A percentile compares a stretch with the other conserved stretches of the same genome.
These are phyloP conservation scores for Millerozyma miso DNA, from an alignment of 805 yeast species.

Conservation along the genomic window DNA sequence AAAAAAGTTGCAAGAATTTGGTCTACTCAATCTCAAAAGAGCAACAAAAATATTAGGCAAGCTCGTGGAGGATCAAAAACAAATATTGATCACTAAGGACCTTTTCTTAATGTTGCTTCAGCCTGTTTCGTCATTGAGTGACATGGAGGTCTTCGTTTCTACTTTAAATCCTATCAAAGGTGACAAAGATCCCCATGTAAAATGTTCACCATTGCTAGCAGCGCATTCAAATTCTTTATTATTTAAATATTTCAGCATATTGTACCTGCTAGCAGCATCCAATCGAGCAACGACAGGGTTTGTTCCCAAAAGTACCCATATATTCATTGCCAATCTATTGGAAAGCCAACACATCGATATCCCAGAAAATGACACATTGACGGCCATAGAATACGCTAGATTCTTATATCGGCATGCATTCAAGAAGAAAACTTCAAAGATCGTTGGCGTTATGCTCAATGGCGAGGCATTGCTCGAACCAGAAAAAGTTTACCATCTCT, in stretches of 20 bases:
- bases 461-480: slow-evolving; percentile 34
- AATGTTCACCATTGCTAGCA: slow-evolving; percentile 5
- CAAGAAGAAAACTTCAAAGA: slow-evolving; percentile 20
- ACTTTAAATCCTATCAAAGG: slow-evolving; percentile 7
- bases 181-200: not conserved
- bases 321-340: not conserved
- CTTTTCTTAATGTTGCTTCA: slow-evolving; percentile 24
- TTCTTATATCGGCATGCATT: slow-evolving; percentile 17
- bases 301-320: not conserved
- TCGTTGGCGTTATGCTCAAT: slow-evolving; percentile 31
- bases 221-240: slow-evolving; percentile 17
- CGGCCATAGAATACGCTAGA: slow-evolving; percentile 23
- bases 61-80: slow-evolving; percentile 16
- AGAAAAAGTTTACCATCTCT: slow-evolving; percentile 22
- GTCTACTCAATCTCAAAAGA: slow-evolving; percentile 26
- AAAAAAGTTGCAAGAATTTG: slow-evolving; percentile 27
- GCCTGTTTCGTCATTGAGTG: slow-evolving; percentile 23
- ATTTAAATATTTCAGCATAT: slow-evolving; percentile 25
- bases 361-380: not conserved
- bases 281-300: not conserved
- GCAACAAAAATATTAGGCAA: slow-evolving; percentile 23
- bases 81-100: slow-evolving; percentile 29
- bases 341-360: not conserved
- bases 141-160: slow-evolving; percentile 18
- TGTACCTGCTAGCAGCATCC: slow-evolving; percentile 13